Evolutionary conservation across 2,329 filamentous ascomycete genomes (phyloP).

Genomic region (Aureobasidium uvarum): DNA sequence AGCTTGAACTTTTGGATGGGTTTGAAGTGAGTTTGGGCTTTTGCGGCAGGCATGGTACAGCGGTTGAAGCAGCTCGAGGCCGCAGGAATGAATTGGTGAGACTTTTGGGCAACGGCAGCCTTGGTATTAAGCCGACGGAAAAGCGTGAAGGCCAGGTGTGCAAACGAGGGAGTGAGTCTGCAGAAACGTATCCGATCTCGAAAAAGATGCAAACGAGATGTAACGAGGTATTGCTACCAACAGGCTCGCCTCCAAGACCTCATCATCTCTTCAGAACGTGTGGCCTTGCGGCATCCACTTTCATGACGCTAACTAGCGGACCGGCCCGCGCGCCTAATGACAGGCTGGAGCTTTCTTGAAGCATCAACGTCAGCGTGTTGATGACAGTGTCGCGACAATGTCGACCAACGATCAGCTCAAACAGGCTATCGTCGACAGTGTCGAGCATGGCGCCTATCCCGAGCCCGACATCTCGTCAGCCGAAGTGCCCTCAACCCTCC

Average conservation of each 20-base stretch:
- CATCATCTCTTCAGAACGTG: conserved; percentile 7
- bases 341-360: conserved; percentile 14
- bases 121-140: background rate
- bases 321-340: conserved; percentile 15
- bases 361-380: conserved; percentile 9
- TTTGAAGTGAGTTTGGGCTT: conserved; percentile 63
- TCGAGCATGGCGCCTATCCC: conserved; percentile 57
- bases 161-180: background rate
- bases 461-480: conserved; percentile 58
- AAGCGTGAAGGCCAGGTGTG: background rate
- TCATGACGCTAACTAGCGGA: conserved; percentile 8
- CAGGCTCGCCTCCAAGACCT: conserved; percentile 13
- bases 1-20: conserved; percentile 81
- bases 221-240: background rate
- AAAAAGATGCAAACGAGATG: background rate
- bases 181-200: background rate
- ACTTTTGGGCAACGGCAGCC: conserved; percentile 7
- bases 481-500: conserved; percentile 46
- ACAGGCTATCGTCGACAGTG: conserved; percentile 61
- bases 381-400: conserved; percentile 13
- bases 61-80: background rate
- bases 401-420: conserved; percentile 15
- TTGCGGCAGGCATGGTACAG: conserved; percentile 25
- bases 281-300: background rate
- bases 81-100: background rate